These are phyloP conservation scores for Atalantia buxifolia DNA, from an alignment of 345 rosid species.

Conservation along the genomic window DNA sequence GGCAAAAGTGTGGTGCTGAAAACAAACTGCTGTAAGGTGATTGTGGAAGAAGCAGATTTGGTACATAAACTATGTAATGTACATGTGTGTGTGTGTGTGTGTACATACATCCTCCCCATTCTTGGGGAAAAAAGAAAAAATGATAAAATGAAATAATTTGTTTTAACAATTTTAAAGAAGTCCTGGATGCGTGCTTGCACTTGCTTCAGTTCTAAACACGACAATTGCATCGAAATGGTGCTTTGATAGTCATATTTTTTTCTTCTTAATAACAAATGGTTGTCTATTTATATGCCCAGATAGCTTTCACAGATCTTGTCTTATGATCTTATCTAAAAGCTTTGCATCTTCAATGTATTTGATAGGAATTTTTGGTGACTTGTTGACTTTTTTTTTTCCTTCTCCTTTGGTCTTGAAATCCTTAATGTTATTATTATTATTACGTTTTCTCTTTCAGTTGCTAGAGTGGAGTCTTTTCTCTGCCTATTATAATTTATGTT, in stretches of 20 bases:
- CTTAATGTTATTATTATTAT: background rate
- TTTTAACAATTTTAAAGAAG: too few species aligned
- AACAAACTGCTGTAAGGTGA: background rate
- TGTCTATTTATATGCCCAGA: background rate
- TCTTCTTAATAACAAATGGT: background rate
- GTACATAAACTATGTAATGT: too few species aligned
- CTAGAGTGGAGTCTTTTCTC: slow-evolving; percentile 6
- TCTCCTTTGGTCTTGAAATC: background rate
- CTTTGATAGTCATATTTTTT: background rate
- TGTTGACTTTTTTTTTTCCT: background rate
- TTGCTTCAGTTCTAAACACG: background rate
- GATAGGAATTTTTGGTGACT: background rate
- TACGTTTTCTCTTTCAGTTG: background rate
- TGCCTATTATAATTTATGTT: background rate
- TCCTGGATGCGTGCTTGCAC: background rate
- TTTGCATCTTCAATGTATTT: background rate
- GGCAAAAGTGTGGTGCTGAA: background rate
- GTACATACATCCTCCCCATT: too few species aligned
- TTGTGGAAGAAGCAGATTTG: background rate
- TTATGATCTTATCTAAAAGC: background rate
- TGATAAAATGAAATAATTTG: too few species aligned
- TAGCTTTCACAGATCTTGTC: background rate
- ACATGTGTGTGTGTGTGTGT: too few species aligned
- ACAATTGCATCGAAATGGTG: background rate
- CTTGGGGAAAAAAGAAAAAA: too few species aligned